phyloP scores from a whole-genome alignment of 352 stramenopile species.

The Phytopythium helicoides region DNA sequence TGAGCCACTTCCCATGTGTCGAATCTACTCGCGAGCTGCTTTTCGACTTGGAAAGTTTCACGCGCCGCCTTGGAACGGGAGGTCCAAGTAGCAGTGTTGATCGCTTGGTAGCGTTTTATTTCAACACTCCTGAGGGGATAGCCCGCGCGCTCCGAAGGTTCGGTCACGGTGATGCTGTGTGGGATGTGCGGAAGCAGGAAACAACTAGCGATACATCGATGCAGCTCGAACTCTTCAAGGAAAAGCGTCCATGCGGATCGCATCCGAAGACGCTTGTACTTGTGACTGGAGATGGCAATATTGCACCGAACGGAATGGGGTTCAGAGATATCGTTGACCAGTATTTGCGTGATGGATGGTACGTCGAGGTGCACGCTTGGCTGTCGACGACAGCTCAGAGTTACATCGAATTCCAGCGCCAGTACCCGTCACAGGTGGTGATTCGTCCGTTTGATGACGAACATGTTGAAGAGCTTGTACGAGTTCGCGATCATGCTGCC shows the following conservation, averaged over 20 bases:
- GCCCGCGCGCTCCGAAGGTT: neutral
- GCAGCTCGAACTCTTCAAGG: slow-evolving; percentile 3
- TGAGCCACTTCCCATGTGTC: neutral
- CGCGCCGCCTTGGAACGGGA: neutral
- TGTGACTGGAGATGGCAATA: slow-evolving; percentile 1
- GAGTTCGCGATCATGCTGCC: too few species aligned
- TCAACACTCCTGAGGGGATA: neutral
- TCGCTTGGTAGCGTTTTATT: slow-evolving; percentile 4
- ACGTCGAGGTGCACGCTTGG: slow-evolving; percentile 4
- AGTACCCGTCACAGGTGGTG: slow-evolving; percentile 1
- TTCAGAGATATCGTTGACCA: slow-evolving; percentile 5
- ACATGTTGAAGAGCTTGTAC: too few species aligned
- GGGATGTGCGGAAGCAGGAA: slow-evolving; percentile 6
- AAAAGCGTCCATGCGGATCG: neutral
- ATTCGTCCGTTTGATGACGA: slow-evolving; percentile 1
- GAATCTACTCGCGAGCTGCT: neutral
- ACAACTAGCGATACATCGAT: slow-evolving; percentile 1
- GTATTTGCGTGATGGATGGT: slow-evolving; percentile 5
- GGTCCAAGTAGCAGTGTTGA: neutral
- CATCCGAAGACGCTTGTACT: slow-evolving; percentile 4
- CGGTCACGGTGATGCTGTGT: neutral
- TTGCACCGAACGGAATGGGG: slow-evolving; percentile 4
- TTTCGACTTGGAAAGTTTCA: neutral
- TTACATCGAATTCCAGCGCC: slow-evolving; percentile 5
- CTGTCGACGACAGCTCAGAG: slow-evolving; percentile 2